Conservation (phyloP, 768 basidiomycete genomes). For the Kwoniella europaea region DNA sequence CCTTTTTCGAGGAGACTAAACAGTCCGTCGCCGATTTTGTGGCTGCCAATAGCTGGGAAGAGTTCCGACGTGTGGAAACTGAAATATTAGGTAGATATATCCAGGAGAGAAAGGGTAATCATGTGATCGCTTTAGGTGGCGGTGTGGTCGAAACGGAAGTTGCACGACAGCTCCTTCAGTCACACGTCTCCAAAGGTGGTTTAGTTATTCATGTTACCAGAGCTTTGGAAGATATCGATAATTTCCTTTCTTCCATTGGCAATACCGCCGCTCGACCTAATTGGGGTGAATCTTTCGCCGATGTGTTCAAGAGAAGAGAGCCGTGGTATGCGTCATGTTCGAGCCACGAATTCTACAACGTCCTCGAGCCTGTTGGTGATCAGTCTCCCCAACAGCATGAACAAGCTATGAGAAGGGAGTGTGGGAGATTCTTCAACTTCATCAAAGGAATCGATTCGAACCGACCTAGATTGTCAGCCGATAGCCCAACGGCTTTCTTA, state of each 20-base stretch:
- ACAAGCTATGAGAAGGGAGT: slow-evolving; percentile 63
- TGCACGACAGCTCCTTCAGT: slow-evolving; percentile 73
- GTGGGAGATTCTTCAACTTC: slow-evolving; percentile 84
- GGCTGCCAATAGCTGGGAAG: slow-evolving; percentile 79
- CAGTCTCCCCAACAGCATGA: slow-evolving; percentile 59
- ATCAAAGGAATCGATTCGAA: slow-evolving; percentile 76
- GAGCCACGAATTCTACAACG: slow-evolving; percentile 82
- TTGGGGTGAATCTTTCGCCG: slow-evolving; percentile 82
- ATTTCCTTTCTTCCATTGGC: slow-evolving; percentile 67
- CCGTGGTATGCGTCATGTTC: slow-evolving; percentile 86
- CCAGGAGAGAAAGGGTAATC: slow-evolving; percentile 63
- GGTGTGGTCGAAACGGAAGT: slow-evolving; percentile 86
- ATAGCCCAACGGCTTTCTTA: slow-evolving; percentile 84
- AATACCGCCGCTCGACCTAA: slow-evolving; percentile 79
- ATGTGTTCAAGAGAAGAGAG: slow-evolving; percentile 79
- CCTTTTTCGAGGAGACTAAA: slow-evolving; percentile 70
- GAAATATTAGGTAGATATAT: slow-evolving; percentile 73
- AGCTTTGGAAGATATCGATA: slow-evolving; percentile 77
- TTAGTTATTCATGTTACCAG: slow-evolving; percentile 84
- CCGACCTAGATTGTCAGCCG: slow-evolving; percentile 53
- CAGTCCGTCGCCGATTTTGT: slow-evolving; percentile 77
- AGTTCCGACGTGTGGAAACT: slow-evolving; percentile 82
- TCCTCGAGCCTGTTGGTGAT: slow-evolving; percentile 54
- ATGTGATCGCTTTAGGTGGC: slow-evolving; percentile 89
- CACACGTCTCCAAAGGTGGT: slow-evolving; percentile 67